A percentile compares a stretch with the other conserved stretches of the same genome.
Conservation (phyloP, 495 filamentous ascomycete genomes). For the Aspergillus steynii region DNA sequence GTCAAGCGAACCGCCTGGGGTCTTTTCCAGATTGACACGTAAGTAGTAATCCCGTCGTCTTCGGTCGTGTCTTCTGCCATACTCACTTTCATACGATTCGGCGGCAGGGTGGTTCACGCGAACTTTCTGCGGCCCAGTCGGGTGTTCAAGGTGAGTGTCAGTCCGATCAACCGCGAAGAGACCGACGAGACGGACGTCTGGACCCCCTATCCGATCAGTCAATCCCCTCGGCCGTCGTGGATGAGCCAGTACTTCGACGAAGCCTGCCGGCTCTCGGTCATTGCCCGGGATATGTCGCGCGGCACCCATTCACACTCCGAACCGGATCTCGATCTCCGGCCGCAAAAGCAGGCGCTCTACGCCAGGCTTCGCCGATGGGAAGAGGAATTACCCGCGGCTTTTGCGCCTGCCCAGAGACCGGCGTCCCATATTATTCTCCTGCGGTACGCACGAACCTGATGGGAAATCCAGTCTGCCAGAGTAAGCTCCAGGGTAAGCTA, state of each 20-base stretch:
- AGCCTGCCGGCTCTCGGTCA: slow-evolving; percentile 31
- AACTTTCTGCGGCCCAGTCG: slow-evolving; percentile 33
- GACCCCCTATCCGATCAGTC: slow-evolving; percentile 28
- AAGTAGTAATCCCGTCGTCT: slow-evolving; percentile 4
- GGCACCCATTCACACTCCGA: background rate
- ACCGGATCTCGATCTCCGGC: background rate
- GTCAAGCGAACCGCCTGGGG: slow-evolving; percentile 34
- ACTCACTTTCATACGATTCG: too few species aligned
- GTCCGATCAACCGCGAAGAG: slow-evolving; percentile 17
- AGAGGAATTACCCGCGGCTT: slow-evolving; percentile 16
- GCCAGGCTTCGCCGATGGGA: slow-evolving; percentile 26
- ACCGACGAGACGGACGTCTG: slow-evolving; percentile 14
- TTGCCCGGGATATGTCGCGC: slow-evolving; percentile 30
- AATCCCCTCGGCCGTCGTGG: slow-evolving; percentile 17
- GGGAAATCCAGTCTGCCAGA: background rate
- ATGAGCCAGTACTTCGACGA: slow-evolving; percentile 34
- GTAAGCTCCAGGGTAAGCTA: too few species aligned
- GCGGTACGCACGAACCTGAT: slow-evolving; percentile 17
- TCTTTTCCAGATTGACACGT: slow-evolving; percentile 37
- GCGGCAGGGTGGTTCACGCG: slow-evolving; percentile 31
- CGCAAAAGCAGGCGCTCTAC: slow-evolving; percentile 25
- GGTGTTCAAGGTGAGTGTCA: slow-evolving; percentile 24
- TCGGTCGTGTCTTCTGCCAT: background rate
- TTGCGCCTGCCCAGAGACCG: slow-evolving; percentile 15
- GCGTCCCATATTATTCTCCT: slow-evolving; percentile 34